Evolutionary conservation across 1,284 basidiomycete species (phyloP).

Genomic region (Rhodotorula sp.): DNA sequence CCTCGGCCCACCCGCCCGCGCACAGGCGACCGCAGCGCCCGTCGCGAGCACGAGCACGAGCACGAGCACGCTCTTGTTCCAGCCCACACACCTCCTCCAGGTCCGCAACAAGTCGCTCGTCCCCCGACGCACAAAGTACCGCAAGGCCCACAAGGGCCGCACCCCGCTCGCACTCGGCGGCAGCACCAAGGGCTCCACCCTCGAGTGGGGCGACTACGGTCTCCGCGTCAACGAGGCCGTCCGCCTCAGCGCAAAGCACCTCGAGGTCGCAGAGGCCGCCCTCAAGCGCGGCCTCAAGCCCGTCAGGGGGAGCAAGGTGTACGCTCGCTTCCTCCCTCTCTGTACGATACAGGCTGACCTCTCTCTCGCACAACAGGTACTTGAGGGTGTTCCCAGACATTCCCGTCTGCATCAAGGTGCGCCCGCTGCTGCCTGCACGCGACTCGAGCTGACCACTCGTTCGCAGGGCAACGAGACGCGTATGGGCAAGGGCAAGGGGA

Average conservation of each 20-base stretch:
- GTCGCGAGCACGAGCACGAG: neutral
- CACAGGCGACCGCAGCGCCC: neutral
- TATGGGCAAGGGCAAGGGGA: slow-evolving; percentile 99
- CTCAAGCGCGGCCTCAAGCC: slow-evolving; percentile 88
- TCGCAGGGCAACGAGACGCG: slow-evolving; percentile 91
- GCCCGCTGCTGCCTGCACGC: slow-evolving; percentile 12
- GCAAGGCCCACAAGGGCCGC: slow-evolving; percentile 47
- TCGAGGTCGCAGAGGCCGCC: slow-evolving; percentile 81
- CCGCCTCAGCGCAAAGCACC: slow-evolving; percentile 87
- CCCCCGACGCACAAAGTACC: slow-evolving; percentile 45
- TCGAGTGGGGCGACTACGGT: slow-evolving; percentile 89
- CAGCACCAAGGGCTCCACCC: slow-evolving; percentile 88
- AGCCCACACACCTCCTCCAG: slow-evolving; percentile 25
- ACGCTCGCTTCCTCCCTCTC: neutral
- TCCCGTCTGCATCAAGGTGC: slow-evolving; percentile 92
- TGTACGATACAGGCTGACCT: neutral
- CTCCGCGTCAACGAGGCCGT: slow-evolving; percentile 82
- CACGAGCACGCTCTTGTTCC: slow-evolving; percentile 12
- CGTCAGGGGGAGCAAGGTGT: slow-evolving; percentile 83
- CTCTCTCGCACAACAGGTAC: slow-evolving; percentile 52
- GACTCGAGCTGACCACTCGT: neutral
- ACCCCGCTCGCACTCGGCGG: slow-evolving; percentile 63
- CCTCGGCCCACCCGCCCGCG: slow-evolving; percentile 4
- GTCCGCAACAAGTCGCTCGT: slow-evolving; percentile 44
- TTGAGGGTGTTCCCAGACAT: slow-evolving; percentile 94